Base-by-base conservation (phyloP, 306 rosid genomes). In the Glycyrrhiza uralensis region DNA sequence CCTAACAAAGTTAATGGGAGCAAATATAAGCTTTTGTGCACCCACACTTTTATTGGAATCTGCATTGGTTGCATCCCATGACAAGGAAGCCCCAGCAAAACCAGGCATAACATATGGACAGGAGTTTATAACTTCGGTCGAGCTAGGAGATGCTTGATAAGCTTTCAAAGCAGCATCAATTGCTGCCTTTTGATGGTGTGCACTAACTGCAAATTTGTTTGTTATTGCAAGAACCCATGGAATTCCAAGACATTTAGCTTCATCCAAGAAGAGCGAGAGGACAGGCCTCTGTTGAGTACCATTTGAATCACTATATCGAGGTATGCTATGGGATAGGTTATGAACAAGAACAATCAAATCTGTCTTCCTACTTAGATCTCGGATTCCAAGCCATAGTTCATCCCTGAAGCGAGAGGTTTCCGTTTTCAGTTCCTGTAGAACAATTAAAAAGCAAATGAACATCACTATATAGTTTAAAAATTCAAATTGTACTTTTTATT, bases 171-270 rank as follows among this genome's bases (percentile, higher is more conserved):
- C 96, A 45, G 95, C 89, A 71, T 86, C 92, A 36, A 94, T 87
- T 23, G 87, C 96, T 7, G 87, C 84, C 76, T 79, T 89, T 72
- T 94, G 98, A 42, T 86, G 92, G 83, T 91, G 95, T 36, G 98
- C 98, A 71, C 97, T 94, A 36, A 94, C 97, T 42, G 98, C 88
- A 75, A 94, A 94, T 79, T 89, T 94, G 78, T 94, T 94, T 50
- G 98, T 94, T 72, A 94, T 81, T 47, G 98, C 98, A 75, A 94
- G 96, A 56, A 94, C 90, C 96, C 98, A 94, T 29, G 97, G 98
- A 69, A 94, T 87, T 75, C 98, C 98, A 68, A 94, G 90, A 61
- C 95, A 74, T 76, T 91, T 94, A n/a, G 96, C 98, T 81, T 94
- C 97, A 68, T 91, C 98, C 83, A 94, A 75, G 75, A 94, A 81